Conservation (phyloP, 495 filamentous ascomycete genomes). For the Hyaloscypha hepaticicola region DNA sequence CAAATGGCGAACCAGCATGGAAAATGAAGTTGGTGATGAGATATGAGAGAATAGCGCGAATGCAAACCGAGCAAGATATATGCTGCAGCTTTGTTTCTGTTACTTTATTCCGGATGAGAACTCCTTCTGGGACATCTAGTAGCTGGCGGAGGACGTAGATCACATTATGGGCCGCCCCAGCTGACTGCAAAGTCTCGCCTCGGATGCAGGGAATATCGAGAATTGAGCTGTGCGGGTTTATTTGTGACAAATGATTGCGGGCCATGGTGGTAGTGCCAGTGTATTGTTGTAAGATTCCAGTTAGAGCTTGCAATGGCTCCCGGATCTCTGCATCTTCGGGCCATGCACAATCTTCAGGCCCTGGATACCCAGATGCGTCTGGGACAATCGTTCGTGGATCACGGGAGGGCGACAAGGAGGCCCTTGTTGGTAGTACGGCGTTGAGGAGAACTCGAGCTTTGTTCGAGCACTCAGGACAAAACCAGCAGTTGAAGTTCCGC, state of each 20-base stretch:
- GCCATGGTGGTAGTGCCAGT: neutral
- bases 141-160: neutral
- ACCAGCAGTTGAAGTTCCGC: neutral
- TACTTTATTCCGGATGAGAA: neutral
- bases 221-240: neutral
- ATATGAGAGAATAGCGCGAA: neutral
- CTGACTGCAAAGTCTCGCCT: neutral
- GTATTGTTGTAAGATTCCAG: neutral
- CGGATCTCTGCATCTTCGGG: neutral
- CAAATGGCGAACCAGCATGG: conserved; percentile 6
- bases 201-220: neutral
- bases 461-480: neutral
- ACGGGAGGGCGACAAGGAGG: neutral
- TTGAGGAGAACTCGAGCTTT: neutral
- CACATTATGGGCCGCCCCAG: neutral
- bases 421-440: neutral
- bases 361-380: neutral
- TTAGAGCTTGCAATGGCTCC: neutral
- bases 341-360: neutral
- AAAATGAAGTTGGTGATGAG: neutral
- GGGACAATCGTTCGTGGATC: neutral
- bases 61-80: neutral
- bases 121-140: neutral
- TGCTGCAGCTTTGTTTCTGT: neutral
- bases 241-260: neutral